Evolutionary conservation across 2,329 filamentous ascomycete species (phyloP).

Genomic region (Colletotrichum endophyticum): DNA sequence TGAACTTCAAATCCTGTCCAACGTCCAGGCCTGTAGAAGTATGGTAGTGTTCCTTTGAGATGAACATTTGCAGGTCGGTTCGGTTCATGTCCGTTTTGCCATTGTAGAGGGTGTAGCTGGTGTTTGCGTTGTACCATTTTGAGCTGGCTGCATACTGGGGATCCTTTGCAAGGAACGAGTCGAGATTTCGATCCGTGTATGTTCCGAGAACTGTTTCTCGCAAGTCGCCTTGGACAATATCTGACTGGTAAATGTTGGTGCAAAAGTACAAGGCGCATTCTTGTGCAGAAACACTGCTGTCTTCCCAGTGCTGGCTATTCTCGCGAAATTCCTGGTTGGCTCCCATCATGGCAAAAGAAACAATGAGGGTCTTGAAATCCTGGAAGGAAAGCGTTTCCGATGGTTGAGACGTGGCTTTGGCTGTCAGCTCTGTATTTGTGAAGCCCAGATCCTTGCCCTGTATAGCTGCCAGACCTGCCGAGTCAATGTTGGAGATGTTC

Average conservation of each 20-base stretch:
- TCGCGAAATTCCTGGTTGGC: neutral
- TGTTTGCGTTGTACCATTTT: neutral
- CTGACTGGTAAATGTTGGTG: neutral
- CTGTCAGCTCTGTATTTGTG: neutral
- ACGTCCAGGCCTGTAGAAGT: neutral
- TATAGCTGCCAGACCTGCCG: neutral
- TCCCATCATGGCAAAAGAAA: neutral
- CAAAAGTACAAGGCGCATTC: neutral
- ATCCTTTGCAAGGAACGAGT: neutral
- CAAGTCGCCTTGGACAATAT: neutral
- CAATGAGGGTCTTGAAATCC: neutral
- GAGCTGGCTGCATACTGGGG: neutral
- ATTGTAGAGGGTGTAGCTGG: neutral
- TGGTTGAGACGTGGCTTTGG: neutral
- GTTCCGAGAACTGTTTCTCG: neutral
- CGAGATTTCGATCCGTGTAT: neutral
- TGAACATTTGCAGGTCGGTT: neutral
- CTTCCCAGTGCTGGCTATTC: neutral
- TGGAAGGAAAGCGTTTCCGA: neutral
- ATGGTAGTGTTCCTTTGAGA: neutral
- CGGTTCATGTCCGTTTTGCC: neutral
- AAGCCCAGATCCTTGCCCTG: neutral
- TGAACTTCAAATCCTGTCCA: neutral
- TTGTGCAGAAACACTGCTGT: neutral
- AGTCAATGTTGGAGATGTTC: neutral